phyloP scores from a whole-genome alignment of 768 basidiomycete genomes.

The Phaeolepiota aurea region DNA sequence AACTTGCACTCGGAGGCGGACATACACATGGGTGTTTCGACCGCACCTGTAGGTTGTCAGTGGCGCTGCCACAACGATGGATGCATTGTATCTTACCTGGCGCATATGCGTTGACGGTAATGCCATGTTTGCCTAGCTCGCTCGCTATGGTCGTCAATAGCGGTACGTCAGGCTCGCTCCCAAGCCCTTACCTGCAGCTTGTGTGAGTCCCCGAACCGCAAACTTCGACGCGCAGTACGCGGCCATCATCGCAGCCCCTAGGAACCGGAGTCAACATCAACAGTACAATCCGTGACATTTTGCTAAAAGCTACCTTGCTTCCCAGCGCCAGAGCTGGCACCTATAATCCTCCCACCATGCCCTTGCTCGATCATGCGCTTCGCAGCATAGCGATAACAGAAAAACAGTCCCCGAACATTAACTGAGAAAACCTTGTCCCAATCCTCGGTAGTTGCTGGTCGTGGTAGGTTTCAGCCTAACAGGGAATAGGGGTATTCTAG shows the following conservation, averaged over 20 bases:
- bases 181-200: constrained; percentile 18
- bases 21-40: constrained; percentile 17
- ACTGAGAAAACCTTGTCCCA: constrained; percentile 12
- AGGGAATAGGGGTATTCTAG: background rate
- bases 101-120: constrained; percentile 26
- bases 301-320: constrained; percentile 19
- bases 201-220: constrained; percentile 33
- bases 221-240: constrained; percentile 32
- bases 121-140: constrained; percentile 16
- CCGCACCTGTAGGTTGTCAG: constrained; percentile 2
- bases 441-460: constrained; percentile 7
- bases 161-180: constrained; percentile 1
- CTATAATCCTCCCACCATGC: constrained; percentile 30
- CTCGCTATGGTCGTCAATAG: constrained; percentile 11
- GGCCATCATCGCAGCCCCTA: constrained; percentile 2
- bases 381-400: constrained; percentile 29
- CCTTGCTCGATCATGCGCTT: constrained; percentile 30
- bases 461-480: background rate
- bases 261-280: background rate
- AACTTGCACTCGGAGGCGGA: background rate
- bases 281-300: too few relatives aligned
- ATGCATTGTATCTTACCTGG: constrained; percentile 9
- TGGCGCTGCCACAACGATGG: background rate
- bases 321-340: constrained; percentile 27
- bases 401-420: constrained; percentile 23